Evolutionary conservation across 2,329 filamentous ascomycete genomes (phyloP), one percentile per base, ranked within the genome.

Genomic region (Cladophialophora yegresii): DNA sequence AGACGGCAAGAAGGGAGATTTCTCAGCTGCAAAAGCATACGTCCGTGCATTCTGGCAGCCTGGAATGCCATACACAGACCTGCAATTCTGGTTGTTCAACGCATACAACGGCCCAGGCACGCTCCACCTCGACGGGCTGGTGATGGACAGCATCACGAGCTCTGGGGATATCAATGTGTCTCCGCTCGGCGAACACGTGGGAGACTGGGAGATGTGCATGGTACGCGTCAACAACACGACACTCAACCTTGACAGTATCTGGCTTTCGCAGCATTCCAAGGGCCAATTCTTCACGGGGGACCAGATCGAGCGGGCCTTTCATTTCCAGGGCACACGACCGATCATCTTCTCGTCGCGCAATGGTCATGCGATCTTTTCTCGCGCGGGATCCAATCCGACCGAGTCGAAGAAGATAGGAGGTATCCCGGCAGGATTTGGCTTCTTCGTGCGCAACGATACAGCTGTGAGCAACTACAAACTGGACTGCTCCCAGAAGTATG

Each of bases 11-110:
- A 43, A 54, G 22, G 63, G 63, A 1, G 33, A 53, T 23, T 61
- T 61, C 36, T 32, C 53, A 20, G 53, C 49, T 9, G 58, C 63
- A 53, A 65, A 65, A 56, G 58, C 63, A 32, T 65, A 65, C 26
- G 58, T 65, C 32, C 63, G 54, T 26, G 63, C 58, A n/a, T 61
- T 62, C 26, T 65, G 63, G 63, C 63, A 65, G 36, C 30, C 54
- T 26, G 63, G 63, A 20, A 65, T 61, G 53, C 58, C 63, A 1
- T 54, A 65, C 58, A 65, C 63, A 2, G 63, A 65, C 50, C 26
- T 65, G 20, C 63, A 65, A 30, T 65, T 65, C 56, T 65, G 63
- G 63, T 65, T 65, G 32, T 65, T 65, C 63, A 61, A 65, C 26
- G 58, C 58, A 20, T 65, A 65, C 47, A 65, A 65, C 47, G 63